Evolutionary conservation across 2,329 filamentous ascomycete genomes (phyloP).

Genomic region (Colletotrichum sp.): DNA sequence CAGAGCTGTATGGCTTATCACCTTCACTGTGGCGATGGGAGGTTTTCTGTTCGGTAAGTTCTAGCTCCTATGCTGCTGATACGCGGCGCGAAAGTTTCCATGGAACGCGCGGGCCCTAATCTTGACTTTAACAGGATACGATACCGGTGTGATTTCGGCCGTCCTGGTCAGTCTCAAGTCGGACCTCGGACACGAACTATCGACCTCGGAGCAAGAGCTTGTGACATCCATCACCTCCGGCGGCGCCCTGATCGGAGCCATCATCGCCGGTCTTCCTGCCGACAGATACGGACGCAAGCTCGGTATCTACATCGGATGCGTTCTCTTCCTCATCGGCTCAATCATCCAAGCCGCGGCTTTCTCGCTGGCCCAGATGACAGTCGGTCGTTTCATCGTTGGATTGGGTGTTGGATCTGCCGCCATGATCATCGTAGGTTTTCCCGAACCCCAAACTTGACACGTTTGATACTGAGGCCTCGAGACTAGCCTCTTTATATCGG

Average conservation of each 20-base stretch:
- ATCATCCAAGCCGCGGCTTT: constrained; percentile 39
- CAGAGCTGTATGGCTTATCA: constrained; percentile 30
- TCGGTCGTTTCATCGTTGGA: constrained; percentile 52
- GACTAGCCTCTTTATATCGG: constrained; percentile 45
- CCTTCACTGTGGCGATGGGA: constrained; percentile 30
- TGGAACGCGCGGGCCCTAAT: neutral
- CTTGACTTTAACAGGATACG: constrained; percentile 39
- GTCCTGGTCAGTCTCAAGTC: constrained; percentile 47
- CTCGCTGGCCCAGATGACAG: constrained; percentile 45
- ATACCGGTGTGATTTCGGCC: constrained; percentile 54
- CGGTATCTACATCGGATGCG: constrained; percentile 44
- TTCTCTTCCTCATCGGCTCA: constrained; percentile 43
- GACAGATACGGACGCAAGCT: constrained; percentile 44
- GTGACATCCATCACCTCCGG: constrained; percentile 58
- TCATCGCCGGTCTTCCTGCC: constrained; percentile 40
- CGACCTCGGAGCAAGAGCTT: constrained; percentile 52
- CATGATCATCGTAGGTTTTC: constrained; percentile 44
- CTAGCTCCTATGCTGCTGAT: neutral
- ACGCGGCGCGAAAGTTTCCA: neutral
- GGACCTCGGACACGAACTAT: constrained; percentile 45
- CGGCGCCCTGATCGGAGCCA: constrained; percentile 49
- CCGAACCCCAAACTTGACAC: neutral
- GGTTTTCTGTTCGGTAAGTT: constrained; percentile 29
- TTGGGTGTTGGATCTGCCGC: constrained; percentile 54
- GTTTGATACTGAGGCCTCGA: neutral